These are phyloP conservation scores for Steccherinum ochraceum DNA, from an alignment of 768 basidiomycete genomes.

Conservation along the genomic window DNA sequence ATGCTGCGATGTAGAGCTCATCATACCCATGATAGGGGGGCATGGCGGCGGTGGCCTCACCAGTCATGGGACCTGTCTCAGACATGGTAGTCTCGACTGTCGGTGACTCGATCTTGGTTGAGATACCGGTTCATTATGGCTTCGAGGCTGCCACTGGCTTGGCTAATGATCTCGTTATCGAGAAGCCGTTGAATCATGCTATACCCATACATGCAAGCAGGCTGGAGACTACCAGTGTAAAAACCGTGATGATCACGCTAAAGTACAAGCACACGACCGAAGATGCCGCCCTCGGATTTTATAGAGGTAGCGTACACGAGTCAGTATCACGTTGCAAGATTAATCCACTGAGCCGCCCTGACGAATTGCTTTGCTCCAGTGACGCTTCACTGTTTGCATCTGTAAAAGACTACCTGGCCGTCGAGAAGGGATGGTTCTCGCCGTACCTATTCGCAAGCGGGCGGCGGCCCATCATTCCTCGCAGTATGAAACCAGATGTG, in stretches of 20 bases:
- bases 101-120: constrained; percentile 53
- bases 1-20: neutral
- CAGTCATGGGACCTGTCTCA: constrained; percentile 49
- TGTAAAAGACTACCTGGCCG: constrained; percentile 56
- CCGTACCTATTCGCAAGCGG: constrained; percentile 60
- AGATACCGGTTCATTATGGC: constrained; percentile 48
- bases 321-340: constrained; percentile 26
- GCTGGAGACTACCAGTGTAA: constrained; percentile 52
- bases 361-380: constrained; percentile 22
- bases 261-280: constrained; percentile 51
- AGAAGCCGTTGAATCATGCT: constrained; percentile 39
- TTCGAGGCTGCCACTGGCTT: constrained; percentile 44
- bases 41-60: constrained; percentile 37
- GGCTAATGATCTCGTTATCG: constrained; percentile 47
- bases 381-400: constrained; percentile 53
- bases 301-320: constrained; percentile 53
- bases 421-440: constrained; percentile 65
- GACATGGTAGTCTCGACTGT: constrained; percentile 44
- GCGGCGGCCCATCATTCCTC: constrained; percentile 52
- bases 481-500: constrained; percentile 59
- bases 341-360: neutral
- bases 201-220: constrained; percentile 47
- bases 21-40: constrained; percentile 26
- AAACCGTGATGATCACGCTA: constrained; percentile 52
- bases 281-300: constrained; percentile 57